Evolutionary conservation across 805 yeast species (phyloP).

Genomic region (Peterozyma toletana): DNA sequence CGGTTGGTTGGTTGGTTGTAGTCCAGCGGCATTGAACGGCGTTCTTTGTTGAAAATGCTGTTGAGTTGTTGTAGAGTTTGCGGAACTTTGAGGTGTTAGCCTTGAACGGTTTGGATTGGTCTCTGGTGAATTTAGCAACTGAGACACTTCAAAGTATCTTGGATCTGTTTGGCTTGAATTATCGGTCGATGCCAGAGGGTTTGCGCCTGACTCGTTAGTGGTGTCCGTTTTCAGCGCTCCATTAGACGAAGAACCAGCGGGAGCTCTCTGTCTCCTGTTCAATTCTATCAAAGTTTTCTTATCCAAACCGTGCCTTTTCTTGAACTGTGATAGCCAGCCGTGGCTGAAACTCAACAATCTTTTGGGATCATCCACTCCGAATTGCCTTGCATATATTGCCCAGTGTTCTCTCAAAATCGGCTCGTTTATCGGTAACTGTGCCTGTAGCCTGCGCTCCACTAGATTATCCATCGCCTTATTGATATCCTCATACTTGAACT

Average conservation of each 20-base stretch:
- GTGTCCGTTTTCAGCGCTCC: background rate
- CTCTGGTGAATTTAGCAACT: slow-evolving; percentile 6
- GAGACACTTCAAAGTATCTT: slow-evolving; percentile 6
- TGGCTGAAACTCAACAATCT: slow-evolving; percentile 47
- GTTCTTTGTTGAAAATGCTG: background rate
- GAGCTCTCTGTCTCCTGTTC: background rate
- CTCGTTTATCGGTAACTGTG: slow-evolving; percentile 43
- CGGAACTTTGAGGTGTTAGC: background rate
- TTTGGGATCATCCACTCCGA: slow-evolving; percentile 55
- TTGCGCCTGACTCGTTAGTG: slow-evolving; percentile 9
- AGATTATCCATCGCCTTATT: slow-evolving; percentile 52
- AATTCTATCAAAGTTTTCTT: slow-evolving; percentile 22
- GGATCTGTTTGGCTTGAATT: slow-evolving; percentile 24
- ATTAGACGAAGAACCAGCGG: background rate
- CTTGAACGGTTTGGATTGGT: too few relatives aligned
- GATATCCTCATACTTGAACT: slow-evolving; percentile 49
- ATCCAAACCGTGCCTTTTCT: slow-evolving; percentile 46
- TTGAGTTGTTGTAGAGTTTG: background rate
- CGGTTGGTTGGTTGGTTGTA: background rate
- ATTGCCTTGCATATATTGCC: slow-evolving; percentile 45
- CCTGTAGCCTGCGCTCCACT: slow-evolving; percentile 35
- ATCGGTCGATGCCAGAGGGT: slow-evolving; percentile 18
- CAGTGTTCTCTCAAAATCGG: slow-evolving; percentile 50
- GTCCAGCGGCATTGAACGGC: background rate
- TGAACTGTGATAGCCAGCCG: slow-evolving; percentile 59